Evolutionary conservation across 345 rosid species (phyloP).

Genomic region (Salix caprea): DNA sequence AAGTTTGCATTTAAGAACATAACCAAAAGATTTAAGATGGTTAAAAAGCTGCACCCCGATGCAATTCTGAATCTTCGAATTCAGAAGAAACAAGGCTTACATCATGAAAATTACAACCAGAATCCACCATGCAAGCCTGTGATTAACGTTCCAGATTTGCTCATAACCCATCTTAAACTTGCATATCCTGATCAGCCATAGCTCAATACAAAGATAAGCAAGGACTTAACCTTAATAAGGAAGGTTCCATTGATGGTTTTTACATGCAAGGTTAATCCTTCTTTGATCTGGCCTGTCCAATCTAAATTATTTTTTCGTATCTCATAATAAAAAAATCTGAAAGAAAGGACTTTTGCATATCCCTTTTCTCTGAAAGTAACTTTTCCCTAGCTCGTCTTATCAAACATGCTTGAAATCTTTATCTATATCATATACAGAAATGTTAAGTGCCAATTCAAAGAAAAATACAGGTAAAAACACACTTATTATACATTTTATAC

Average conservation of each 20-base stretch:
- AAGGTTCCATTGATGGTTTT: background rate
- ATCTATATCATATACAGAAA: background rate
- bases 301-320: background rate
- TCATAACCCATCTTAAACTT: background rate
- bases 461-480: background rate
- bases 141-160: background rate
- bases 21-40: background rate
- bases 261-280: background rate
- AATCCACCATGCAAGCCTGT: too few relatives aligned
- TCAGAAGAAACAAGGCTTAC: conserved; percentile 28
- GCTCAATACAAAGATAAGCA: background rate
- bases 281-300: background rate
- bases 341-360: too few relatives aligned
- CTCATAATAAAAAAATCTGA: too few relatives aligned
- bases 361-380: too few relatives aligned
- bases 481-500: background rate
- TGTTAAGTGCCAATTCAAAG: background rate
- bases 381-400: too few relatives aligned
- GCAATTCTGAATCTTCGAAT: conserved; percentile 55
- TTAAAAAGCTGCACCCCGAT: background rate
- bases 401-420: background rate
- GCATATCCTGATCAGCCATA: background rate
- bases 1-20: too few relatives aligned
- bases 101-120: too few relatives aligned
- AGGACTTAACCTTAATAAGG: background rate